Conservation (phyloP, 495 filamentous ascomycete species). For the Aeminium ludgeri region DNA sequence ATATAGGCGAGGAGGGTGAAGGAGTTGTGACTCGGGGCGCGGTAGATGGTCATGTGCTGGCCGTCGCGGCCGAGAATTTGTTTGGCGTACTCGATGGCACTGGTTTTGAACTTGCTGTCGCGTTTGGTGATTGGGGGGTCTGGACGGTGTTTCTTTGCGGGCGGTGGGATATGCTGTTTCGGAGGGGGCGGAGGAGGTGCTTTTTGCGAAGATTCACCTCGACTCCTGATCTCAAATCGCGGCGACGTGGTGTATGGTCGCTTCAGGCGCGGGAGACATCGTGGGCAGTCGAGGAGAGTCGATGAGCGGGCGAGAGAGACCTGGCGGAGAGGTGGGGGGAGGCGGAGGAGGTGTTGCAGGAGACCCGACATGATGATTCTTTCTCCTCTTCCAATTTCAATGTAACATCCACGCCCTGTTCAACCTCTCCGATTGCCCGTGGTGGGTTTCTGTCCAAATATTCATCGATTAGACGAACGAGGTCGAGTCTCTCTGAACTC, state of each 20-base stretch:
- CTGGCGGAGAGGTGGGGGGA: not conserved
- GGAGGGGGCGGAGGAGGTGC: not conserved
- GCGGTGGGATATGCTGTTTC: not conserved
- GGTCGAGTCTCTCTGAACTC: too few relatives aligned
- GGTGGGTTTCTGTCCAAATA: not conserved
- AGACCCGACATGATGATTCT: not conserved
- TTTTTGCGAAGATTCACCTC: too few relatives aligned
- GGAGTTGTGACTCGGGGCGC: constrained; percentile 2
- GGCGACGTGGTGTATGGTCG: too few relatives aligned
- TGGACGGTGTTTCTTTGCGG: not conserved
- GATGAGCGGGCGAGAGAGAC: not conserved
- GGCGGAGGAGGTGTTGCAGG: not conserved
- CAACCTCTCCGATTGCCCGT: not conserved
- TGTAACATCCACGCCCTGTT: too few relatives aligned
- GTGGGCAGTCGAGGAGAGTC: not conserved
- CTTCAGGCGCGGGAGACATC: too few relatives aligned
- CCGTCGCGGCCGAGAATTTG: not conserved
- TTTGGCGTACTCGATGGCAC: not conserved
- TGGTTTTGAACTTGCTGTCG: not conserved
- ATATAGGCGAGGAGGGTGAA: constrained; percentile 9
- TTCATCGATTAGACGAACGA: too few relatives aligned
- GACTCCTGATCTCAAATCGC: too few relatives aligned
- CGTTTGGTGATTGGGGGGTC: not conserved
- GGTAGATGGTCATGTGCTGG: constrained; percentile 5
- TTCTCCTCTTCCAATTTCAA: not conserved